These are phyloP conservation scores for Cyberlindnera euphorbiiphila DNA, from an alignment of 805 yeast genomes.

Conservation along the genomic window DNA sequence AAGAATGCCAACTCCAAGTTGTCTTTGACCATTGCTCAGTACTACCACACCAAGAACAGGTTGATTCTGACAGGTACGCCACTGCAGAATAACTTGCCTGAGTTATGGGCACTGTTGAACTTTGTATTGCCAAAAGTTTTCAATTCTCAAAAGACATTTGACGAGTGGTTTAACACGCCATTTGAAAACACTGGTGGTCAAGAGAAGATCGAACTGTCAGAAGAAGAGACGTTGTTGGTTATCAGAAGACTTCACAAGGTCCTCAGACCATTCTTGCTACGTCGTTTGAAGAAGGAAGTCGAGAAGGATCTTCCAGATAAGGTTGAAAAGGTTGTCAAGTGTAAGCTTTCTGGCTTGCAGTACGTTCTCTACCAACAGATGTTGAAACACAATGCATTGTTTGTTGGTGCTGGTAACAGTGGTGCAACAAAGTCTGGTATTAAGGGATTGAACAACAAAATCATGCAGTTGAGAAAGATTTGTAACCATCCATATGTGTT, in stretches of 20 bases:
- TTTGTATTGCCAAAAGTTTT: slow-evolving; percentile 81
- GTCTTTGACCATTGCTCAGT: slow-evolving; percentile 64
- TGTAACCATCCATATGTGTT: slow-evolving; percentile 88
- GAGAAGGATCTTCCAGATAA: slow-evolving; percentile 84
- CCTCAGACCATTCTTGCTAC: slow-evolving; percentile 74
- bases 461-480: slow-evolving; percentile 81
- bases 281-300: slow-evolving; percentile 83
- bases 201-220: slow-evolving; percentile 75
- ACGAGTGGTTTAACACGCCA: slow-evolving; percentile 89
- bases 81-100: slow-evolving; percentile 78
- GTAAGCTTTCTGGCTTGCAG: slow-evolving; percentile 73
- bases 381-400: slow-evolving; percentile 66
- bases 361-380: slow-evolving; percentile 68
- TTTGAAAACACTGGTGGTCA: slow-evolving; percentile 82
- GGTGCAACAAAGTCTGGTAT: slow-evolving; percentile 53
- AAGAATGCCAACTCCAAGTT: slow-evolving; percentile 74
- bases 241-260: slow-evolving; percentile 85
- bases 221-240: slow-evolving; percentile 79
- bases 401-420: slow-evolving; percentile 57
- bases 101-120: slow-evolving; percentile 79
- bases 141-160: slow-evolving; percentile 81
- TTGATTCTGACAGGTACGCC: slow-evolving; percentile 87
- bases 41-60: slow-evolving; percentile 71
- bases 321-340: slow-evolving; percentile 77
- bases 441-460: slow-evolving; percentile 74